Percentiles rank a stretch among this genome's conserved stretches.
These are phyloP conservation scores for Beauveria pseudobassiana DNA, from an alignment of 2,329 filamentous ascomycete species.

Conservation along the genomic window DNA sequence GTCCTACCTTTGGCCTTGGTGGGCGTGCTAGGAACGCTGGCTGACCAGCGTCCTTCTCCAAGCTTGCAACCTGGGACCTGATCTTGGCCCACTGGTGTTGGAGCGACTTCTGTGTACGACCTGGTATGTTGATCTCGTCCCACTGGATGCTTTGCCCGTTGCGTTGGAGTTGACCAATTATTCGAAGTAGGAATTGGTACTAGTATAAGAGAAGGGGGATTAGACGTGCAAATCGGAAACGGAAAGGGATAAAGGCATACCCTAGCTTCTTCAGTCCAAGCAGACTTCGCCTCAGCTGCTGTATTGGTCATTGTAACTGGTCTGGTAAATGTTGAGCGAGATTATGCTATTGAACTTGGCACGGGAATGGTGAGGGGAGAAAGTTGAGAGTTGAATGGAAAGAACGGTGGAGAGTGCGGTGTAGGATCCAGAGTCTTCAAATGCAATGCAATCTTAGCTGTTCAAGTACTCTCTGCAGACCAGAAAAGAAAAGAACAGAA, in stretches of 20 bases:
- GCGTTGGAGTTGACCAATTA: constrained; percentile 10
- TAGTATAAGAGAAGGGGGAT: background rate
- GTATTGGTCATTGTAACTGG: background rate
- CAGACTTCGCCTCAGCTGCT: background rate
- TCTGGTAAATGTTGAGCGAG: background rate
- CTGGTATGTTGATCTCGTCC: constrained; percentile 15
- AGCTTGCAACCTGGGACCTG: constrained; percentile 15
- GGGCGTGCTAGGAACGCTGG: constrained; percentile 1
- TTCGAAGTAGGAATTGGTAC: constrained; percentile 14
- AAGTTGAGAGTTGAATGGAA: background rate
- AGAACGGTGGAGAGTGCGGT: background rate
- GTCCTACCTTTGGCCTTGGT: background rate
- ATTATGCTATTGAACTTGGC: background rate
- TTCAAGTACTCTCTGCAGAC: background rate
- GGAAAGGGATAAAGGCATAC: background rate
- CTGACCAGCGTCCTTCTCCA: constrained; percentile 17
- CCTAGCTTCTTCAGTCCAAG: constrained; percentile 5
- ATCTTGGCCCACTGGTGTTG: constrained; percentile 16
- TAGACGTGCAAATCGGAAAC: background rate
- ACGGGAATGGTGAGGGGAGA: background rate
- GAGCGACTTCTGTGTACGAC: constrained; percentile 18
- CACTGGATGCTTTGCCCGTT: constrained; percentile 14
- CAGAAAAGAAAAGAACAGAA: background rate
- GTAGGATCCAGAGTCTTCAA: background rate
- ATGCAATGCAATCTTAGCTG: background rate